These are phyloP conservation scores for Apiotrichum mycotoxinovorans DNA, from an alignment of 1,284 basidiomycete species.

Conservation along the genomic window DNA sequence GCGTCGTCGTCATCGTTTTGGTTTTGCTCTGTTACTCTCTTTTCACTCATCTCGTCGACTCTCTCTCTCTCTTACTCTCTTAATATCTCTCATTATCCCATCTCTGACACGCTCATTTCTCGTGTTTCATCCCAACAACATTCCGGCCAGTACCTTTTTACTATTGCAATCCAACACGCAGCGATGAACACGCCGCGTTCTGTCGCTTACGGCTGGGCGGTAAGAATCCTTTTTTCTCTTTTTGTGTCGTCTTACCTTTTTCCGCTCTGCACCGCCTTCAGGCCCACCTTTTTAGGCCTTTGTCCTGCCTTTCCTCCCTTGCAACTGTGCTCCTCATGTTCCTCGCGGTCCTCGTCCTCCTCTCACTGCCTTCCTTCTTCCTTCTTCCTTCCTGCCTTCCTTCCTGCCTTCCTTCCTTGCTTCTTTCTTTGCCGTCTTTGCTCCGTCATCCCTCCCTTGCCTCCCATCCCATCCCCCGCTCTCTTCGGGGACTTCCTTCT, in stretches of 20 bases:
- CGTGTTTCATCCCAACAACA: too few relatives aligned
- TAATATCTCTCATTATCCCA: background rate
- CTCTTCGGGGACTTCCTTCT: too few relatives aligned
- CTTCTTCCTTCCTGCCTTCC: too few relatives aligned
- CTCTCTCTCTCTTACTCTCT: background rate
- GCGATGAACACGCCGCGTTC: constrained; percentile 19
- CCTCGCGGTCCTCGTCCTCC: background rate
- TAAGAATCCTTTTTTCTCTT: background rate
- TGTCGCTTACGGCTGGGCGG: constrained; percentile 16
- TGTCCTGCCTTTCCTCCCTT: background rate
- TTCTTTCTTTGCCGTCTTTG: too few relatives aligned
- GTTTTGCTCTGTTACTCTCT: background rate
- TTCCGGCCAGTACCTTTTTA: background rate
- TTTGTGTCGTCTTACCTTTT: background rate
- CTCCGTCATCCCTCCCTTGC: too few relatives aligned
- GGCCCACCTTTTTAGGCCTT: background rate
- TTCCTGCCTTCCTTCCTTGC: too few relatives aligned
- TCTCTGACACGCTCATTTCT: background rate
- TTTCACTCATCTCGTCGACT: background rate
- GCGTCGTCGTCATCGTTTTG: background rate
- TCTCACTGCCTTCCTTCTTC: background rate
- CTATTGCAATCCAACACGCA: too few relatives aligned
- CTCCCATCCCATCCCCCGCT: background rate
- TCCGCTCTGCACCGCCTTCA: background rate
- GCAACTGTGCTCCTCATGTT: too few relatives aligned